phyloP scores from a whole-genome alignment of 805 yeast species.

The Starmerella floricola region DNA sequence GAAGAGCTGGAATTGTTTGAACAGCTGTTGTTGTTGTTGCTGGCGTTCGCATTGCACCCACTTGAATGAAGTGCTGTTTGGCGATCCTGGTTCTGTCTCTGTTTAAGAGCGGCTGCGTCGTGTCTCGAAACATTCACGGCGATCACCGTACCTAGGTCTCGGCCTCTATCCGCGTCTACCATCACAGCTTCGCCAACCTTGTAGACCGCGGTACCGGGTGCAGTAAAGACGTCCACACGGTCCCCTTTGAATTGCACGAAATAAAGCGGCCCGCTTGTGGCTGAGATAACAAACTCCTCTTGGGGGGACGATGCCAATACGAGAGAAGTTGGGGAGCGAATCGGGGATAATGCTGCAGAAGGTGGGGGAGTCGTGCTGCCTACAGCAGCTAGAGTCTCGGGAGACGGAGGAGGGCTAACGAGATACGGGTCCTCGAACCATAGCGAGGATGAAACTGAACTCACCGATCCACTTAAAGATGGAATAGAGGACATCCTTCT shows the following conservation, averaged over 20 bases:
- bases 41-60: constrained; percentile 28
- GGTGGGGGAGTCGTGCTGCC: background rate
- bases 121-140: constrained; percentile 46
- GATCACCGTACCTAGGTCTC: constrained; percentile 59
- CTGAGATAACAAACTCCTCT: constrained; percentile 13
- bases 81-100: constrained; percentile 58
- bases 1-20: background rate
- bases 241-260: constrained; percentile 69
- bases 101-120: constrained; percentile 56
- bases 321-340: constrained; percentile 10
- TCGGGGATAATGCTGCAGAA: constrained; percentile 5
- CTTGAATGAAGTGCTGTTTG: constrained; percentile 34
- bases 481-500: background rate
- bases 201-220: constrained; percentile 35
- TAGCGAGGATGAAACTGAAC: background rate
- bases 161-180: constrained; percentile 76
- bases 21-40: constrained; percentile 6
- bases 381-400: background rate
- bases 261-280: constrained; percentile 33
- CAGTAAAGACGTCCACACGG: constrained; percentile 62
- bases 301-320: constrained; percentile 1
- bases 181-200: constrained; percentile 55
- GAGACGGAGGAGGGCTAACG: constrained; percentile 16
- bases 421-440: constrained; percentile 12
- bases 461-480: background rate